Base-by-base conservation (phyloP, 225 moss, liverwort and hornwort species). In the Sphagnum contortum region DNA sequence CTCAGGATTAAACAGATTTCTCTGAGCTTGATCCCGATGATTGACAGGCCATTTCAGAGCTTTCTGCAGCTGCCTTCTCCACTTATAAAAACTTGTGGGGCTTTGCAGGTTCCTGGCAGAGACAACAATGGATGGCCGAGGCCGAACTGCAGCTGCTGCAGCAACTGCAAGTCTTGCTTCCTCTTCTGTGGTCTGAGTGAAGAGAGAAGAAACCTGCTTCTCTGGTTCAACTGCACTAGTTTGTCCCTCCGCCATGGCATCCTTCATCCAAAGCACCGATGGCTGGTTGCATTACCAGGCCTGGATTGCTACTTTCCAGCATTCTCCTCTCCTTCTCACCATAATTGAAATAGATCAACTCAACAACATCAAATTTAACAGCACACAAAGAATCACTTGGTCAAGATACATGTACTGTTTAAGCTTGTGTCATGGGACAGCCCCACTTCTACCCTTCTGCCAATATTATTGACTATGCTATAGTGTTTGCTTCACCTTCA, bases 121-220 rank as follows among this genome's bases (percentile, higher is more conserved):
- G 48, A 96, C 73, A 62, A 96, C 96, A 71, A 96, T 96, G 57
- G 96, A 96, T 55, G 96, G 96, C 67, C 81, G 85, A 14, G 88
- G 96, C 54, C 96, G 83, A 13, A 96, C 92, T 65, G 96, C 96
- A 71, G 92, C 92, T 64, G 96, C 96, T 61, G 96, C 96, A 48
- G 89, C 92, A 63, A 87, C 96, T 57, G 96, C 96, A 63, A 92
- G 84, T 71, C 92, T 81, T 55, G 96, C 96, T 77, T 88, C 90
- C 81, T 96, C 92, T 73, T 87, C 92, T 49, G 96, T 96, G 47
- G 96, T 96, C 68, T 92, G 92, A 57, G 90, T 75, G 57, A 92
- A 88, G 44, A 88, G 79, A 62, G 81, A 69, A 57, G 87, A 75
- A 29, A 29, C 29, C 7, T 75, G 81, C 70, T 74, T 92, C 53